phyloP scores from a whole-genome alignment of 352 stramenopile species.

The Saprolegnia parasitica region DNA sequence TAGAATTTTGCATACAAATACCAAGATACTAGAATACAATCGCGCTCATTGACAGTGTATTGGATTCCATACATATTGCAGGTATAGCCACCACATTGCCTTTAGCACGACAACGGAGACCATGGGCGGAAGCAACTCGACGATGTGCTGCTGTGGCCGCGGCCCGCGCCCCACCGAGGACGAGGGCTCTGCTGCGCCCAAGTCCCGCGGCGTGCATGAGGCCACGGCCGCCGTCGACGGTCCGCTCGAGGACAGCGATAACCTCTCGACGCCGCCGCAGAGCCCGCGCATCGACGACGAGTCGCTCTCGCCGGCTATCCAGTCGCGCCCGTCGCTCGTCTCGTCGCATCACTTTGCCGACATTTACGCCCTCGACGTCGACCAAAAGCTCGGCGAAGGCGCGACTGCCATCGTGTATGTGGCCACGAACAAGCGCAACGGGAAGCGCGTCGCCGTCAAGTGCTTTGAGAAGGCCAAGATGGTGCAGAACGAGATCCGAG shows the following conservation, averaged over 20 bases:
- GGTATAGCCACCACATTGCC: too few relatives aligned
- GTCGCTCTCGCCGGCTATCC: slow-evolving; percentile 16
- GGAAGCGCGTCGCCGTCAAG: slow-evolving; percentile 57
- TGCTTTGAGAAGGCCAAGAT: slow-evolving; percentile 84
- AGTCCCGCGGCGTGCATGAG: not conserved
- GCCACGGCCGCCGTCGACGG: not conserved
- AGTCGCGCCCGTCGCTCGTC: not conserved
- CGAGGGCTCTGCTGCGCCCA: not conserved
- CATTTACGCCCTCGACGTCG: slow-evolving; percentile 47
- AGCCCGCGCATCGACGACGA: slow-evolving; percentile 7
- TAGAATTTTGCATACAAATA: not conserved
- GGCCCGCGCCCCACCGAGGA: not conserved
- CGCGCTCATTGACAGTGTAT: too few relatives aligned
- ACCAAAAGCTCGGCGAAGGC: slow-evolving; percentile 46
- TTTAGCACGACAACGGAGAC: not conserved
- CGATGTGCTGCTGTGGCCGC: not conserved
- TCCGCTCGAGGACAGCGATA: slow-evolving; percentile 15
- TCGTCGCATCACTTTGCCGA: slow-evolving; percentile 45
- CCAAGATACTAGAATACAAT: not conserved
- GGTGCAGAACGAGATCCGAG: slow-evolving; percentile 43
- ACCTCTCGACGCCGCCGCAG: slow-evolving; percentile 13
- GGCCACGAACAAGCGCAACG: slow-evolving; percentile 41
- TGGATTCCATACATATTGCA: too few relatives aligned
- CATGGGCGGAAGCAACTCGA: slow-evolving; percentile 19
- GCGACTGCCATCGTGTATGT: slow-evolving; percentile 53